A percentile compares a stretch with the other conserved stretches of the same genome.
Evolutionary conservation across 371 early-diverging fungal species (phyloP).

Genomic region (Syncephalis plumigaleata): DNA sequence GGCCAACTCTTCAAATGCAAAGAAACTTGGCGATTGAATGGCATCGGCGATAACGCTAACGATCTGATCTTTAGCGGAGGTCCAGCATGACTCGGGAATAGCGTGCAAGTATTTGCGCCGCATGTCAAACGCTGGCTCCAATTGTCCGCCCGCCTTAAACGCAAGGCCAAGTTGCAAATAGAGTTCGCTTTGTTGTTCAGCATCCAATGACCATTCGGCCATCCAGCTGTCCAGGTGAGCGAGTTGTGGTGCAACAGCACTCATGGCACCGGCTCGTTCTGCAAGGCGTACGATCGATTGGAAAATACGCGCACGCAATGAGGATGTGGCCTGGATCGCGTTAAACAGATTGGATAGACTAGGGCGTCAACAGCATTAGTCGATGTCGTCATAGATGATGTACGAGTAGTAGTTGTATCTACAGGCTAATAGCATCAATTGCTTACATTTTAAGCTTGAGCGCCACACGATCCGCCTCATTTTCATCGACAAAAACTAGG

Average conservation of each 20-base stretch:
- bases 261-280: constrained; percentile 46
- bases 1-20: constrained; percentile 65
- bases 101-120: constrained; percentile 15
- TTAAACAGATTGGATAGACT: constrained; percentile 75
- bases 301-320: constrained; percentile 55
- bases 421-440: constrained; percentile 34
- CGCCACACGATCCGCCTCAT: too few relatives aligned
- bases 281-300: constrained; percentile 57
- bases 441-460: constrained; percentile 28
- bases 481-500: constrained; percentile 20
- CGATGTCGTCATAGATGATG: neutral
- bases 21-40: constrained; percentile 47
- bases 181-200: constrained; percentile 44
- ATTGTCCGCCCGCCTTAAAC: neutral
- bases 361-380: constrained; percentile 3
- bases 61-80: constrained; percentile 24
- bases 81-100: constrained; percentile 22
- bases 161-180: constrained; percentile 33
- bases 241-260: constrained; percentile 42
- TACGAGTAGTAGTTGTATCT: constrained; percentile 24
- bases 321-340: constrained; percentile 36
- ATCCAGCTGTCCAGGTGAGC: constrained; percentile 44
- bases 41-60: constrained; percentile 42
- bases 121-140: neutral
- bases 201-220: constrained; percentile 57